Evolutionary conservation across 441 rosid species (phyloP).

Genomic region (Populus hybrid): DNA sequence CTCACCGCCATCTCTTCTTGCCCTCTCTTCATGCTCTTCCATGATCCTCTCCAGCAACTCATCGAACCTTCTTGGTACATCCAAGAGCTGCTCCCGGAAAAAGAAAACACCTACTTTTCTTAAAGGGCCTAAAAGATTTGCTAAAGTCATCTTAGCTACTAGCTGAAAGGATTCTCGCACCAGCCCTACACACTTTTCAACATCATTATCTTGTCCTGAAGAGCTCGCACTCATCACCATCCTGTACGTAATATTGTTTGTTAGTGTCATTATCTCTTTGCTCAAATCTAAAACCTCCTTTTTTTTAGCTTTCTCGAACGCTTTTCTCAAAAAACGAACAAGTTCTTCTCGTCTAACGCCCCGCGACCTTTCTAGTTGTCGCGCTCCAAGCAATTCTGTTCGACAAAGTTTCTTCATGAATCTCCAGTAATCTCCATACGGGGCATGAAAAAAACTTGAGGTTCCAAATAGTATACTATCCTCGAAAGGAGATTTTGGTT

Average conservation of each 20-base stretch:
- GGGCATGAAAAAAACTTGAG: constrained; percentile 31
- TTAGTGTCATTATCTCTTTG: constrained; percentile 34
- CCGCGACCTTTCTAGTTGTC: constrained; percentile 29
- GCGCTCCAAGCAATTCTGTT: constrained; percentile 30
- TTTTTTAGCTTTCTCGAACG: constrained; percentile 20
- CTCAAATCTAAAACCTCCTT: constrained; percentile 31
- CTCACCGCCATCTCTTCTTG: constrained; percentile 6
- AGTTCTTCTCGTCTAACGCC: constrained; percentile 32
- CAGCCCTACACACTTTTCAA: constrained; percentile 28
- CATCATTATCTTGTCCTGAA: constrained; percentile 38
- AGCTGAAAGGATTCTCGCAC: constrained; percentile 1
- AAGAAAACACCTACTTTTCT: constrained; percentile 23
- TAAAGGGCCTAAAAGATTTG: constrained; percentile 22
- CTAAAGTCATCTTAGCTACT: constrained; percentile 16
- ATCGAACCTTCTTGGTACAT: constrained; percentile 28
- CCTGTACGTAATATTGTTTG: constrained; percentile 35
- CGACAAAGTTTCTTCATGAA: constrained; percentile 48
- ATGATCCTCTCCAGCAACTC: constrained; percentile 36
- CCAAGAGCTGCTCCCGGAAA: constrained; percentile 27
- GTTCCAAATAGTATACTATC: constrained; percentile 30
- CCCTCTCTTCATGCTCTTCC: constrained; percentile 35
- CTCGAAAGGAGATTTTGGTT: constrained; percentile 10
- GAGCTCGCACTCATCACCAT: constrained; percentile 34
- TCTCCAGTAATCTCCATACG: constrained; percentile 47
- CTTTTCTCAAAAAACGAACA: constrained; percentile 12